Percentiles rank a stretch among this genome's conserved stretches.
Conservation (phyloP, 1,284 basidiomycete genomes). For the Cystobasidiaceae sp. region DNA sequence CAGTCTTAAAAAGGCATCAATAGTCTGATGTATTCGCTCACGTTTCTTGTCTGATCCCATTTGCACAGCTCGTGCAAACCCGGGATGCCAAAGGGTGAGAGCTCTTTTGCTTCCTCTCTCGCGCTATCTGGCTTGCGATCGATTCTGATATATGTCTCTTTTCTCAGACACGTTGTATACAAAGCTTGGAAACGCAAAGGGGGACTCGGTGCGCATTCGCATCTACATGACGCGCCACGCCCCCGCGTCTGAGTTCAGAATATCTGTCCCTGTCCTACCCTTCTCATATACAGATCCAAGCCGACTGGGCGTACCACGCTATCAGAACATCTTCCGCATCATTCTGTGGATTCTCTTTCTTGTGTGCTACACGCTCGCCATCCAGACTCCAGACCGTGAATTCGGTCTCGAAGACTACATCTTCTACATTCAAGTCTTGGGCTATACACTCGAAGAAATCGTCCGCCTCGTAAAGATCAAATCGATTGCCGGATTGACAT, state of each 20-base stretch:
- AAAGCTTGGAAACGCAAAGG: constrained; percentile 44
- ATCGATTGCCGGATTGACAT: constrained; percentile 57
- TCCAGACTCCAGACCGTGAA: constrained; percentile 42
- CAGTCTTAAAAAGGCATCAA: constrained; percentile 29
- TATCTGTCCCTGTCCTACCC: constrained; percentile 54
- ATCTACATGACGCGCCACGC: constrained; percentile 52
- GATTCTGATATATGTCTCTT: background rate
- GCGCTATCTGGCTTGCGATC: background rate
- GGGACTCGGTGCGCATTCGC: constrained; percentile 47
- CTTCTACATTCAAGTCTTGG: constrained; percentile 37
- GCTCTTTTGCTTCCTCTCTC: background rate
- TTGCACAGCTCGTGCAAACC: constrained; percentile 24
- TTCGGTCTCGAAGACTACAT: constrained; percentile 37
- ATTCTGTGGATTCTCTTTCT: constrained; percentile 78
- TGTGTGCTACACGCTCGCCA: constrained; percentile 56
- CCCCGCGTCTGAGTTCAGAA: background rate
- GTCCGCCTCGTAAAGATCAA: constrained; percentile 59
- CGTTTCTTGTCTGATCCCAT: background rate
- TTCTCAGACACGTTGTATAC: constrained; percentile 30
- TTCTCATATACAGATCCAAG: constrained; percentile 72
- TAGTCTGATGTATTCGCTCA: constrained; percentile 7
- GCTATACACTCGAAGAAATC: constrained; percentile 41
- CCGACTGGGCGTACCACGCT: constrained; percentile 80
- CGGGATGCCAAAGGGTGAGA: constrained; percentile 17
- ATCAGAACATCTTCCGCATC: constrained; percentile 52